phyloP scores from a whole-genome alignment of 2,329 filamentous ascomycete genomes.

The Paecilomyces niveus region DNA sequence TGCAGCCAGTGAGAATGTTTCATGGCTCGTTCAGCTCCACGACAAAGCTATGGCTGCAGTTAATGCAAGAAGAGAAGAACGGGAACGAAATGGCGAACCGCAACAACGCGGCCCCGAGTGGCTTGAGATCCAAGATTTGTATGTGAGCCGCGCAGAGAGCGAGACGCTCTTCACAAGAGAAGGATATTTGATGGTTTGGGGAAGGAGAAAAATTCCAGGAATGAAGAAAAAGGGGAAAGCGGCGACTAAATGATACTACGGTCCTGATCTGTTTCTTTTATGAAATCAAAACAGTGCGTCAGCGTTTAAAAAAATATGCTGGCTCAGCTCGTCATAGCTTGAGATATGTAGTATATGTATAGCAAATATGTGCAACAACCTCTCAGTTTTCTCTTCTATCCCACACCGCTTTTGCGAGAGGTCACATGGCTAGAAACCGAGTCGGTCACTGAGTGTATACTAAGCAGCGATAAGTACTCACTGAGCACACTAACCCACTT shows the following conservation, averaged over 20 bases:
- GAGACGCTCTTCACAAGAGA: conserved; percentile 90
- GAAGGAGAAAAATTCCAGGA: conserved; percentile 56
- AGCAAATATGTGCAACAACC: no score
- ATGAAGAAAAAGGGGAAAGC: conserved; percentile 34
- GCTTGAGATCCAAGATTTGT: conserved; percentile 90
- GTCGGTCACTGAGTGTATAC: no score
- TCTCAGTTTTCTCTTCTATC: no score
- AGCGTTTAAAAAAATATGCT: not conserved
- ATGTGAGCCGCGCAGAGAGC: conserved; percentile 79
- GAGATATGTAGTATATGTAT: not conserved
- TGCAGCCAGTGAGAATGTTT: conserved; percentile 83
- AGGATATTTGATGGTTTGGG: conserved; percentile 95
- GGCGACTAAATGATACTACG: conserved; percentile 2
- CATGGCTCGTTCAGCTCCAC: conserved; percentile 87
- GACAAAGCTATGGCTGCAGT: conserved; percentile 57
- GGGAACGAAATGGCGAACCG: conserved; percentile 16
- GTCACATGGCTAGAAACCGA: no score
- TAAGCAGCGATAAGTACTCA: no score
- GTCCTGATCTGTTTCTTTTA: not conserved
- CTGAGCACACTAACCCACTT: no score
- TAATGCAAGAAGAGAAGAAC: conserved; percentile 21
- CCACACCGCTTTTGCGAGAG: no score
- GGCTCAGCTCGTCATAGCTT: not conserved
- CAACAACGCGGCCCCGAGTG: conserved; percentile 61
- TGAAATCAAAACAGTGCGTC: not conserved